Evolutionary conservation across 2,329 filamentous ascomycete genomes (phyloP), one percentile per base, ranked within the genome.

Genomic region (Penicillium sp.): DNA sequence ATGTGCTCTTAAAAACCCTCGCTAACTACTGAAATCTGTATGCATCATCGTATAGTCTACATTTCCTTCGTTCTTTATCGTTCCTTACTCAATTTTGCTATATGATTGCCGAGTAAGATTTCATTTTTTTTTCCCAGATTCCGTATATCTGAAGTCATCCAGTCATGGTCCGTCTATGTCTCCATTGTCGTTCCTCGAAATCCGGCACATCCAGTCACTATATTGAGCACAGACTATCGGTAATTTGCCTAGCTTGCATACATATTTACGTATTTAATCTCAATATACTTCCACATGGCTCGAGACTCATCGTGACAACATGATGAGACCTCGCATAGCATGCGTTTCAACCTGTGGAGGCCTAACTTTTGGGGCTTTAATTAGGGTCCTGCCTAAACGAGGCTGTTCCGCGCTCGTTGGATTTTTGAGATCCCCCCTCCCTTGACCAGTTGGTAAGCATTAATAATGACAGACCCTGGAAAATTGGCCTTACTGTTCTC

Each of bases 321-420:
- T 47, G 11, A 31, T 31, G 25, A 47, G 25, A 15, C n/a, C 43
- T 31, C 14, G n/a, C 25, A 31, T 47, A 15, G 43, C 22, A 47
- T 31, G 14, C 14, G 43, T 31, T 47, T 47, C 43, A 31, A 47
- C 43, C 5, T 31, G 53, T 57, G 49, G 53, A 28, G 45, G 51
- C 50, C 61, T 54, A 62, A 55, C 37, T 62, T 62, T 52, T 22
- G 37, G 28, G 15, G 45, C 38, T 55, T 60, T 49, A 17, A 61
- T 60, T 64, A 47, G 22, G 5, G 31, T 57, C 63, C 53, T 66
- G 59, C 64, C 64, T 63, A 62, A 57, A 61, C n/a, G 17, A 60
- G 63, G 3, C 15, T 28, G 25, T 25, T 41, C 54, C 39, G 20
- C 55, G 42, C 35, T 50, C 45, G 35, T 43, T 62, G 39, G 56